Evolutionary conservation across 2,329 filamentous ascomycete species (phyloP).

Genomic region (Penicillium sp.): DNA sequence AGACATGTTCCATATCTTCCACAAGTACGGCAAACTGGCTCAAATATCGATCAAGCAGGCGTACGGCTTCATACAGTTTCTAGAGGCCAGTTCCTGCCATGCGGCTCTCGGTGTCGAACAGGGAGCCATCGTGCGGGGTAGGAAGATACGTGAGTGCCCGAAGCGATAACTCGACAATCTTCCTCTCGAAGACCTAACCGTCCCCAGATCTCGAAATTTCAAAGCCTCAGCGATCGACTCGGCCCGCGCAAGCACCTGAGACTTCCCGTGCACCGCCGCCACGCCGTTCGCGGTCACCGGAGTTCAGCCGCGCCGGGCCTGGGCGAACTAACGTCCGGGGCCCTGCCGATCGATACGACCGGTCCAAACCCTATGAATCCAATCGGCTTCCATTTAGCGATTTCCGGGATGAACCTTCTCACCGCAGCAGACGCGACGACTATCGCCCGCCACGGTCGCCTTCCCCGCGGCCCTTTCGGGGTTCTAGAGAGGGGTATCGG

Average conservation of each 20-base stretch:
- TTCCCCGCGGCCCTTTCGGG: conserved; percentile 59
- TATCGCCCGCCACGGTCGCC: conserved; percentile 60
- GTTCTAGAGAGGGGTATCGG: conserved; percentile 62
- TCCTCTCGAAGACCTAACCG: neutral
- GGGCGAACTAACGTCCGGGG: conserved; percentile 31
- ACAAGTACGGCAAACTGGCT: conserved; percentile 78
- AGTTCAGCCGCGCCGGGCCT: conserved; percentile 50
- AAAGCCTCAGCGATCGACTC: conserved; percentile 77
- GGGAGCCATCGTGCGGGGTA: conserved; percentile 77
- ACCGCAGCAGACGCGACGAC: conserved; percentile 58
- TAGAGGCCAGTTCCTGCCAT: conserved; percentile 70
- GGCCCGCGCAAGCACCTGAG: conserved; percentile 43
- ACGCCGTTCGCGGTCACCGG: conserved; percentile 63
- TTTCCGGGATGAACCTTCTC: conserved; percentile 48
- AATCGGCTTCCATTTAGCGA: conserved; percentile 46
- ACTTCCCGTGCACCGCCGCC: conserved; percentile 37
- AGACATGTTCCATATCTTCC: conserved; percentile 89
- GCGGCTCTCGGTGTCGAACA: conserved; percentile 75
- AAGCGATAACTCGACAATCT: neutral
- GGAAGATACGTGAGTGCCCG: conserved; percentile 77
- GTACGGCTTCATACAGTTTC: conserved; percentile 94
- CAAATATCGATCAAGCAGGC: conserved; percentile 96
- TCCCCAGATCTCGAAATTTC: conserved; percentile 79
- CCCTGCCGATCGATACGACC: conserved; percentile 46
- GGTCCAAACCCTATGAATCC: conserved; percentile 28